These are phyloP conservation scores for Macrolepiota fuliginosa DNA, from an alignment of 768 basidiomycete genomes.

Conservation along the genomic window DNA sequence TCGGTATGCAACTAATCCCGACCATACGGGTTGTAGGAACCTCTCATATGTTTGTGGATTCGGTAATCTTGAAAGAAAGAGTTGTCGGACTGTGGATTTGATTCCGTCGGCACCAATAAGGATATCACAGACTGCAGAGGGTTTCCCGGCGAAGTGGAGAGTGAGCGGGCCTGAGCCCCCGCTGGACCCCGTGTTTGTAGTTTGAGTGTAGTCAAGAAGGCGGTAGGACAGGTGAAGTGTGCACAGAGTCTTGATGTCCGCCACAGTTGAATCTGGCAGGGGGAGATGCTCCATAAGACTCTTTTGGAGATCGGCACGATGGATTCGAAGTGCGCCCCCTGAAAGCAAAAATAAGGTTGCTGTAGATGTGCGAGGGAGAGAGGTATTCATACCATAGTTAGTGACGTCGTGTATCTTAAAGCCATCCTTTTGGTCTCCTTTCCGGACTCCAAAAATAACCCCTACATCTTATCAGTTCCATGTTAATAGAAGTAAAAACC, in stretches of 20 bases:
- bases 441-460: slow-evolving; percentile 21
- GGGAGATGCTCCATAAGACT: slow-evolving; percentile 37
- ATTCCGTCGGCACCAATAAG: slow-evolving; percentile 42
- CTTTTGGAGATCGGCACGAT: slow-evolving; percentile 45
- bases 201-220: slow-evolving; percentile 31
- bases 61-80: slow-evolving; percentile 9
- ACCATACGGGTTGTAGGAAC: slow-evolving; percentile 30
- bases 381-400: slow-evolving; percentile 20
- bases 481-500: background rate
- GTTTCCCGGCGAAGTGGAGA: slow-evolving; percentile 23
- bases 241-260: background rate
- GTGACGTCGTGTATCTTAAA: slow-evolving; percentile 23
- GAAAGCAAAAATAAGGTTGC: background rate
- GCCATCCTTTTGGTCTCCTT: slow-evolving; percentile 31
- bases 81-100: slow-evolving; percentile 21
- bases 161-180: slow-evolving; percentile 3
- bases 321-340: slow-evolving; percentile 28
- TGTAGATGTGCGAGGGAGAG: background rate
- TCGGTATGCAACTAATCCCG: slow-evolving; percentile 33
- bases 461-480: background rate
- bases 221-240: slow-evolving; percentile 36
- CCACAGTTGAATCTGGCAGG: background rate
- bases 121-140: slow-evolving; percentile 28
- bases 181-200: slow-evolving; percentile 13
- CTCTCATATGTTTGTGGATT: background rate